Percentiles rank a stretch among this genome's conserved stretches.
Conservation (phyloP, 2,329 filamentous ascomycete genomes). For the Aspergillus sp. region DNA sequence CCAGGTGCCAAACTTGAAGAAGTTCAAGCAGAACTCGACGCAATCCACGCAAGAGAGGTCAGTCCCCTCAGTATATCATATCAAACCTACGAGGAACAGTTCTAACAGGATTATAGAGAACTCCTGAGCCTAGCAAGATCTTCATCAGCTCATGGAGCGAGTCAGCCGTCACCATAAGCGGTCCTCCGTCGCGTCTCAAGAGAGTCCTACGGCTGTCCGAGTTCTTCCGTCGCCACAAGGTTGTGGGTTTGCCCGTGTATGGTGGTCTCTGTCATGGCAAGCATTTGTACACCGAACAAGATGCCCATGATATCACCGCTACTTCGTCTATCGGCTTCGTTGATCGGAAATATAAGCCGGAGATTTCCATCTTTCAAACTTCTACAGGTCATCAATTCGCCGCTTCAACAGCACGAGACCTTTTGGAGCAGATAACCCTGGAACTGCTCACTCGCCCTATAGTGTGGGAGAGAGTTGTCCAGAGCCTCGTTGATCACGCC, state of each 20-base stretch:
- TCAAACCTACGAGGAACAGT: no score
- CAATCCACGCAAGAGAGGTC: constrained; percentile 21
- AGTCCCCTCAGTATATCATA: neutral
- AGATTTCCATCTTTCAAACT: constrained; percentile 6
- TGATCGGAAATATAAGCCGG: neutral
- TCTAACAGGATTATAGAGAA: constrained; percentile 16
- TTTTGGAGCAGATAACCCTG: constrained; percentile 13
- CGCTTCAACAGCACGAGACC: constrained; percentile 1
- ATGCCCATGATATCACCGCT: constrained; percentile 16
- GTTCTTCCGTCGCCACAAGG: constrained; percentile 27
- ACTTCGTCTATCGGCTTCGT: constrained; percentile 2
- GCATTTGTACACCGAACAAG: constrained; percentile 49
- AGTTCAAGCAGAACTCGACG: constrained; percentile 31
- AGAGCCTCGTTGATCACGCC: constrained; percentile 9
- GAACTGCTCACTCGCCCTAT: constrained; percentile 13
- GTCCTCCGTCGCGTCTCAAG: constrained; percentile 32
- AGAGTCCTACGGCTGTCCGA: constrained; percentile 26
- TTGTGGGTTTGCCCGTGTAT: constrained; percentile 32
- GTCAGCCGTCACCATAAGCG: constrained; percentile 31
- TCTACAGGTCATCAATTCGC: constrained; percentile 3
- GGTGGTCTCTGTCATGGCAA: constrained; percentile 44
- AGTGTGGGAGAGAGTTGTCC: constrained; percentile 14
- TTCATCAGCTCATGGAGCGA: constrained; percentile 31
- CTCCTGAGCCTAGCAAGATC: constrained; percentile 24
- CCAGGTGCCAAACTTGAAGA: constrained; percentile 24